These are phyloP conservation scores for Neonectria coccinea DNA, from an alignment of 2,329 filamentous ascomycete genomes.

Conservation along the genomic window DNA sequence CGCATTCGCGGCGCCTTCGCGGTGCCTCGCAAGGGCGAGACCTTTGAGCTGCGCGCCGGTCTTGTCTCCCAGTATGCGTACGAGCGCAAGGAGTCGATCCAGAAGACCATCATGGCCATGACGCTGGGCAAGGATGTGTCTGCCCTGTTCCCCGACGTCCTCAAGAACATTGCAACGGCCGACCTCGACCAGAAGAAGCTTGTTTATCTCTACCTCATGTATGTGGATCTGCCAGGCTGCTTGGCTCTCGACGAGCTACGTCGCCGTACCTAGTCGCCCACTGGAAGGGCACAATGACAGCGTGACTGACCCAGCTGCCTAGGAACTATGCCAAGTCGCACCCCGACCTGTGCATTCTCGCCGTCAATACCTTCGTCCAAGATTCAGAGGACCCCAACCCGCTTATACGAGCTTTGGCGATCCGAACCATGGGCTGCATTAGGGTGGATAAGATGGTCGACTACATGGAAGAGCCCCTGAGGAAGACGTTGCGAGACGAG, in stretches of 20 bases:
- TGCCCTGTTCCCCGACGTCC: constrained; percentile 93
- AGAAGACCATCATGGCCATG: constrained; percentile 99
- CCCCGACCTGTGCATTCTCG: constrained; percentile 96
- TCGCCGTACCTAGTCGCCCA: background rate
- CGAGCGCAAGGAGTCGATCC: constrained; percentile 98
- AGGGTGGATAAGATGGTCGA: constrained; percentile 99
- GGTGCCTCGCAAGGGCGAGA: constrained; percentile 95
- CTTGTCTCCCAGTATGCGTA: constrained; percentile 99
- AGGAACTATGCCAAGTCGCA: constrained; percentile 99
- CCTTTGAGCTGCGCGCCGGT: constrained; percentile 94
- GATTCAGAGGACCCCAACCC: constrained; percentile 99
- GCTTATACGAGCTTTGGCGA: constrained; percentile 91
- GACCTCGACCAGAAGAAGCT: constrained; percentile 99
- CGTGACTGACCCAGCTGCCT: constrained; percentile 17
- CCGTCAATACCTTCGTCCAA: constrained; percentile 99
- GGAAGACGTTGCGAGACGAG: constrained; percentile 96
- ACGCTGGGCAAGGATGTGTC: constrained; percentile 98
- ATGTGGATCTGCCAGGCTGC: constrained; percentile 48
- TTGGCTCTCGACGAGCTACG: background rate
- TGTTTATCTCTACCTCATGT: constrained; percentile 98
- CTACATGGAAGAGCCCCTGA: constrained; percentile 98
- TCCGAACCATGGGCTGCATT: constrained; percentile 98
- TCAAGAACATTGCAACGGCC: constrained; percentile 97
- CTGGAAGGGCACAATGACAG: constrained; percentile 23
- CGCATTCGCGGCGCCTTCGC: constrained; percentile 94